These are phyloP conservation scores for Malassezia yamatoensis DNA, from an alignment of 1,284 basidiomycete species.

Conservation along the genomic window DNA sequence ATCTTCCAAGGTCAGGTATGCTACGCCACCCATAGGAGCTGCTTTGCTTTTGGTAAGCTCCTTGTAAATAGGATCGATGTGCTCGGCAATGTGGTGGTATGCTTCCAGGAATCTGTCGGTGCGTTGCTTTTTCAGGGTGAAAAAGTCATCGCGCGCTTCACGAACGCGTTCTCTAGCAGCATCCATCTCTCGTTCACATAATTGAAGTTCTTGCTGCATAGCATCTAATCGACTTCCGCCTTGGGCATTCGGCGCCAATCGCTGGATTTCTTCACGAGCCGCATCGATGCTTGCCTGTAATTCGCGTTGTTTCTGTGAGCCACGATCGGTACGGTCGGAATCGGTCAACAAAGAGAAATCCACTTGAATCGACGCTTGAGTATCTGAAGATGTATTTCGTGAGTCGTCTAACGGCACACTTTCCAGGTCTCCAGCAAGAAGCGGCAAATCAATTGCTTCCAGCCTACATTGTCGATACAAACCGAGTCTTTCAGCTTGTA, in stretches of 20 bases:
- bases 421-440: slow-evolving; percentile 65
- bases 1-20: slow-evolving; percentile 89
- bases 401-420: slow-evolving; percentile 87
- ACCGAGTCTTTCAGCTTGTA: slow-evolving; percentile 71
- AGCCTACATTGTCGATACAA: slow-evolving; percentile 84
- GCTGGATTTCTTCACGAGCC: slow-evolving; percentile 64
- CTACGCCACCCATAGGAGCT: slow-evolving; percentile 85
- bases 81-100: slow-evolving; percentile 85
- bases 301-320: slow-evolving; percentile 60
- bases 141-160: slow-evolving; percentile 77
- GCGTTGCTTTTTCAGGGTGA: slow-evolving; percentile 63
- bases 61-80: slow-evolving; percentile 93
- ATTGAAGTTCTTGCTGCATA: slow-evolving; percentile 60
- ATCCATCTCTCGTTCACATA: slow-evolving; percentile 55
- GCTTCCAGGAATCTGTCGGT: slow-evolving; percentile 84
- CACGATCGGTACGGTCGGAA: slow-evolving; percentile 68
- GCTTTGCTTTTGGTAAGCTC: slow-evolving; percentile 90
- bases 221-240: slow-evolving; percentile 89
- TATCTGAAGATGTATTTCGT: slow-evolving; percentile 58
- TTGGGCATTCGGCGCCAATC: slow-evolving; percentile 92
- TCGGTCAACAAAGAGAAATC: slow-evolving; percentile 70
- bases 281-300: slow-evolving; percentile 54
- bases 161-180: slow-evolving; percentile 66
- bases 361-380: slow-evolving; percentile 80
- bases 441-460: slow-evolving; percentile 78